A percentile compares a stretch with the other conserved stretches of the same genome.
Conservation (phyloP, 139 green algal species). For the Picochlorum sp. region DNA sequence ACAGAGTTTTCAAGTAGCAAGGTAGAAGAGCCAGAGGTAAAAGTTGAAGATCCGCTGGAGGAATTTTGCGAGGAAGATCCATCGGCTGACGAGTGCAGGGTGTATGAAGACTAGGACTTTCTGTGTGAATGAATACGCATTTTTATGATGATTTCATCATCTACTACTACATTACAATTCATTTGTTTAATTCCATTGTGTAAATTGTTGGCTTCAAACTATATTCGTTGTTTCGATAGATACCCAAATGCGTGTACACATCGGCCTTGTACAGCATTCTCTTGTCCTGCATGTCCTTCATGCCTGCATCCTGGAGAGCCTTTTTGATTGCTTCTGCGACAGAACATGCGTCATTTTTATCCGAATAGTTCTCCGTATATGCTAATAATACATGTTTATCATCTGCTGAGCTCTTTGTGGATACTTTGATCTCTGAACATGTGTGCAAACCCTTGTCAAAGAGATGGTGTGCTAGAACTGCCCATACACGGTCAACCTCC, state of each 20-base stretch:
- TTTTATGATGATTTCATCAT: too few relatives aligned
- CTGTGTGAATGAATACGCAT: too few relatives aligned
- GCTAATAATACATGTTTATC: constrained; percentile 17
- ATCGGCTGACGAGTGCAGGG: neutral
- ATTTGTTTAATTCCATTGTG: neutral
- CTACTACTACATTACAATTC: too few relatives aligned
- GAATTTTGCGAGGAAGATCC: neutral
- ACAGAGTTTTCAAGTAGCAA: neutral
- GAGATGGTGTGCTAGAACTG: neutral
- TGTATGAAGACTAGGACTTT: too few relatives aligned
- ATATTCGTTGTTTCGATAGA: constrained; percentile 12
- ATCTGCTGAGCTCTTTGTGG: constrained; percentile 1
- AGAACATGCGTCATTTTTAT: constrained; percentile 8
- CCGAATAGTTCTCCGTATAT: constrained; percentile 23
- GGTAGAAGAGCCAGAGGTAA: neutral
- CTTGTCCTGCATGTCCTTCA: neutral
- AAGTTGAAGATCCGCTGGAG: neutral
- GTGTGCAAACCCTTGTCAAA: neutral
- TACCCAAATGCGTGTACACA: constrained; percentile 24
- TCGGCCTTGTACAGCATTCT: constrained; percentile 32
- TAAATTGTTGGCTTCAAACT: constrained; percentile 17
- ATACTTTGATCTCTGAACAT: constrained; percentile 24
- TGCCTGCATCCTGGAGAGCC: neutral
- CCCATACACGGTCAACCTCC: constrained; percentile 22
- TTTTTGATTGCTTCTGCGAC: constrained; percentile 1